phyloP scores from a whole-genome alignment of 805 yeast species.

The Cyberlindnera amylophila region DNA sequence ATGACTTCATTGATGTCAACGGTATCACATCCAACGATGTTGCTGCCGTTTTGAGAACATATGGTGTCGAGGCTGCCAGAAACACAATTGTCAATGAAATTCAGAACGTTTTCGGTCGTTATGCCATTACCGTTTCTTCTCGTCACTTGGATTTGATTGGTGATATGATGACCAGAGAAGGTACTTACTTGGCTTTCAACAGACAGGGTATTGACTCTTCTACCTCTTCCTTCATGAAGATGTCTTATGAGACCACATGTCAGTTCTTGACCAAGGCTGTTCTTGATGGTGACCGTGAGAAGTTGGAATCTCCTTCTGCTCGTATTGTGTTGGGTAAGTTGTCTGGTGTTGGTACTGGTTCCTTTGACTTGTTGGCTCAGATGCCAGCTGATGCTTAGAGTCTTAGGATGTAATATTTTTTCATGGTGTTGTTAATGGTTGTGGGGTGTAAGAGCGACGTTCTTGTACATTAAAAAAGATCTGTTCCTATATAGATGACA shows the following conservation, averaged over 20 bases:
- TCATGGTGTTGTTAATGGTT: neutral
- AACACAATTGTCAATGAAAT: slow-evolving; percentile 95
- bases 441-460: neutral
- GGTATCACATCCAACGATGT: slow-evolving; percentile 90
- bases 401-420: neutral
- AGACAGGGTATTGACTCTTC: slow-evolving; percentile 97
- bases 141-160: slow-evolving; percentile 97
- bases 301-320: slow-evolving; percentile 87
- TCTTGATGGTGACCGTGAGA: slow-evolving; percentile 84
- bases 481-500: neutral
- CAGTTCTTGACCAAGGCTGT: slow-evolving; percentile 96
- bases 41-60: slow-evolving; percentile 81
- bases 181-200: slow-evolving; percentile 92
- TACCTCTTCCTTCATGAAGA: slow-evolving; percentile 94
- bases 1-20: slow-evolving; percentile 86
- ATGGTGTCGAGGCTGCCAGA: slow-evolving; percentile 99
- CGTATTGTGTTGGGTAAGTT: slow-evolving; percentile 89
- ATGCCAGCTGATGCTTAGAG: slow-evolving; percentile 29
- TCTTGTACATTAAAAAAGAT: slow-evolving; percentile 2
- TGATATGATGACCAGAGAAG: slow-evolving; percentile 99
- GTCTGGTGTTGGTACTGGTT: slow-evolving; percentile 91
- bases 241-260: slow-evolving; percentile 98
- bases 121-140: slow-evolving; percentile 87
- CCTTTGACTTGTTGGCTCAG: slow-evolving; percentile 69
- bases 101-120: slow-evolving; percentile 91